Percentiles rank a stretch among this genome's conserved stretches.
Evolutionary conservation across 768 basidiomycete species (phyloP).

Genomic region (Russula earlei): DNA sequence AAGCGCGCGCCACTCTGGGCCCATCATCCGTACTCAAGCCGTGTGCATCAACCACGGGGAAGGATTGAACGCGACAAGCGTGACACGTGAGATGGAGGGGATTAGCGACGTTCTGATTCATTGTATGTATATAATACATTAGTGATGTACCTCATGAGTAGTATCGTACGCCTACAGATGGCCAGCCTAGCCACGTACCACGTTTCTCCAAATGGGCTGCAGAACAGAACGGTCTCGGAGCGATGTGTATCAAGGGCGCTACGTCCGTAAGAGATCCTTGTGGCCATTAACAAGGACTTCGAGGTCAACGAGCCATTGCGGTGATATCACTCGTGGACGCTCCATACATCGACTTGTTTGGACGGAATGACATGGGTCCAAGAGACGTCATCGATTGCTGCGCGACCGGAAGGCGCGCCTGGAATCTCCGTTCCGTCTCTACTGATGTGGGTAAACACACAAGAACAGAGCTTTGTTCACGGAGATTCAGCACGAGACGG

Average conservation of each 20-base stretch:
- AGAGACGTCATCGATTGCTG: not conserved
- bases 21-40: not conserved
- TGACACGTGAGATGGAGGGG: not conserved
- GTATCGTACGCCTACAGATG: not conserved
- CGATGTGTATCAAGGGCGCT: too few relatives aligned
- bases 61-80: not conserved
- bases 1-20: not conserved
- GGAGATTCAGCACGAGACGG: constrained; percentile 11
- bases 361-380: not conserved
- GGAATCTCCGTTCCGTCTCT: not conserved
- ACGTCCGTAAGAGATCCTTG: too few relatives aligned
- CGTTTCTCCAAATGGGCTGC: too few relatives aligned
- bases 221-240: too few relatives aligned
- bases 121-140: not conserved
- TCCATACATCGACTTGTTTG: not conserved
- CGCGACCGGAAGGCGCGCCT: not conserved
- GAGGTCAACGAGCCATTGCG: not conserved
- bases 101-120: not conserved
- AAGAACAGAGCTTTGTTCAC: not conserved
- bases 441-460: not conserved
- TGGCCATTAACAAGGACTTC: too few relatives aligned
- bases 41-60: not conserved
- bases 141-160: not conserved
- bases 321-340: not conserved
- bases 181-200: not conserved